A percentile compares a stretch with the other conserved stretches of the same genome.
phyloP scores from a whole-genome alignment of 192 early-diverging fungal species.

The Neocallimastix lanati region DNA sequence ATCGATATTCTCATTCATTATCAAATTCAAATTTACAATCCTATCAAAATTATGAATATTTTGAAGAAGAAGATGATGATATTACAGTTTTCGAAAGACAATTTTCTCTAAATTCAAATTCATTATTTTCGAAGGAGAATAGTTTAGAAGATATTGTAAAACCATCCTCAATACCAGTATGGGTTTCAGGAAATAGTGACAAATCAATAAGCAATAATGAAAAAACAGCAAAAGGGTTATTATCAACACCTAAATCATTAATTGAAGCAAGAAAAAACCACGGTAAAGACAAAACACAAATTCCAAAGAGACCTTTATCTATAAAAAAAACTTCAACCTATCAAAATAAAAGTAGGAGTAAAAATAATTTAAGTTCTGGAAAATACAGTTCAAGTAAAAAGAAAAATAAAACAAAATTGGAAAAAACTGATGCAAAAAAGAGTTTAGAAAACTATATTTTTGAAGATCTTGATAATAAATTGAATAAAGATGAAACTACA shows the following conservation, averaged over 20 bases:
- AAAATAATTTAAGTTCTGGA: not conserved
- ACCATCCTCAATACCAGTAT: not conserved
- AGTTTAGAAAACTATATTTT: not conserved
- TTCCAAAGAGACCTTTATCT: no score
- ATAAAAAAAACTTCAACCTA: no score
- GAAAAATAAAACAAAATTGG: not conserved
- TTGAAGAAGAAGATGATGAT: not conserved
- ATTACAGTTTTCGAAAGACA: not conserved
- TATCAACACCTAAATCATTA: no score
- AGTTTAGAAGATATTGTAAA: not conserved
- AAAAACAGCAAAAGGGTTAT: no score
- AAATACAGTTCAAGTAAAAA: not conserved
- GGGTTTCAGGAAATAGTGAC: no score
- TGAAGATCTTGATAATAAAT: not conserved
- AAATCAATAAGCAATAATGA: no score
- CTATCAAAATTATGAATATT: not conserved
- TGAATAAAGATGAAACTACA: no score
- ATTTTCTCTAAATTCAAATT: not conserved
- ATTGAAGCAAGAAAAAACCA: no score
- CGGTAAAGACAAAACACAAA: no score
- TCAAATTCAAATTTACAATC: not conserved
- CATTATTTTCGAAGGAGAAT: not conserved
- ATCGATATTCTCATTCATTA: not conserved
- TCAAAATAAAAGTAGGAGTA: no score
- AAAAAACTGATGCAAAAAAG: not conserved